Conservation (phyloP, 768 basidiomycete species). For the Terana coerulea region DNA sequence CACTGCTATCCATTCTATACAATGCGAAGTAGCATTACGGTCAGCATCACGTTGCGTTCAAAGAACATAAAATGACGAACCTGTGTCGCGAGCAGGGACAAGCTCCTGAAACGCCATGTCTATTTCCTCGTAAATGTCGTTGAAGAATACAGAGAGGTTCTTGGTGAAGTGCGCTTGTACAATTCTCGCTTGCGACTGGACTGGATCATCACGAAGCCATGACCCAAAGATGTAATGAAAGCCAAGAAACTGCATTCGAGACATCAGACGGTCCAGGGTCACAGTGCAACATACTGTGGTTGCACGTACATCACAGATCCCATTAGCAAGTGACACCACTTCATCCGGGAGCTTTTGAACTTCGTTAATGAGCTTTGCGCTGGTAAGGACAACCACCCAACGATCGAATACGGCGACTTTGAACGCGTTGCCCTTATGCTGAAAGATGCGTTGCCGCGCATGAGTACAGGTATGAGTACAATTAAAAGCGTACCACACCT, state of each 20-base stretch:
- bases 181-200: not conserved
- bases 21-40: too few relatives aligned
- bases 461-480: not conserved
- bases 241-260: not conserved
- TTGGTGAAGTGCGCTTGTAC: too few relatives aligned
- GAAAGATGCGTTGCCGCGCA: not conserved
- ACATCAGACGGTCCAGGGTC: not conserved
- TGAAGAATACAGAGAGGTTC: constrained; percentile 10
- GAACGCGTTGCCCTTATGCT: constrained; percentile 26
- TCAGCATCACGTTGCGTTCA: too few relatives aligned
- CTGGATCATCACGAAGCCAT: not conserved
- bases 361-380: constrained; percentile 44
- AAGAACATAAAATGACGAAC: not conserved
- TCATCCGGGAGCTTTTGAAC: constrained; percentile 44
- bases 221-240: constrained; percentile 2
- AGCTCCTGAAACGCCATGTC: constrained; percentile 12
- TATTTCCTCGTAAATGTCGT: constrained; percentile 19
- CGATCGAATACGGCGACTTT: constrained; percentile 40
- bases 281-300: too few relatives aligned
- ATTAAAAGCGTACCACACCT: constrained; percentile 10
- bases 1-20: constrained; percentile 6
- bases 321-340: constrained; percentile 37
- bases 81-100: constrained; percentile 5
- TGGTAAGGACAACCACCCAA: constrained; percentile 45
- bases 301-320: constrained; percentile 29